Conservation (phyloP, 2,329 filamentous ascomycete genomes). For the Colletotrichum lentis region DNA sequence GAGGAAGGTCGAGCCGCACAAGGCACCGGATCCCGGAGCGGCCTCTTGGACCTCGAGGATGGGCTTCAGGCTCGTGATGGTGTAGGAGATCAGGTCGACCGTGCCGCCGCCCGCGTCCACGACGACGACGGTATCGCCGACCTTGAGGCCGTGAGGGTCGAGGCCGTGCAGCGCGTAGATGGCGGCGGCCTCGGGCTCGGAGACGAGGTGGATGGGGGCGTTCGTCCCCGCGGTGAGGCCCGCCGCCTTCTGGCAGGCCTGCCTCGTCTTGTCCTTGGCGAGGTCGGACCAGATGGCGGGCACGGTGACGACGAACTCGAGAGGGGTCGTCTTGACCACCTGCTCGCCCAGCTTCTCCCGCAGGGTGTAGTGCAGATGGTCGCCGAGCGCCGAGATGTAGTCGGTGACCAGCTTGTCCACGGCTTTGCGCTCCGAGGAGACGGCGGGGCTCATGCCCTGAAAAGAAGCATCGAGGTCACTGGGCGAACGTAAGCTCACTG, state of each 20-base stretch:
- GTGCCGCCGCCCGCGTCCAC: slow-evolving; percentile 65
- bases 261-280: slow-evolving; percentile 60
- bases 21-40: slow-evolving; percentile 57
- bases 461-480: slow-evolving; percentile 51
- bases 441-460: slow-evolving; percentile 45
- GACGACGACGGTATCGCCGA: slow-evolving; percentile 60
- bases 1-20: slow-evolving; percentile 60
- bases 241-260: slow-evolving; percentile 53
- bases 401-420: slow-evolving; percentile 56
- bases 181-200: slow-evolving; percentile 63
- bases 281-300: slow-evolving; percentile 67
- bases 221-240: slow-evolving; percentile 42
- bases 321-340: slow-evolving; percentile 54
- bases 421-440: slow-evolving; percentile 43
- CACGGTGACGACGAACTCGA: slow-evolving; percentile 65
- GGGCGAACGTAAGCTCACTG: background rate
- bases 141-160: slow-evolving; percentile 51
- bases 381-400: slow-evolving; percentile 59
- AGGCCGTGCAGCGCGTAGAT: slow-evolving; percentile 57
- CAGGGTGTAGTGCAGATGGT: slow-evolving; percentile 57
- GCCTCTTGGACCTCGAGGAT: slow-evolving; percentile 59
- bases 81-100: slow-evolving; percentile 63
- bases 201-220: slow-evolving; percentile 55
- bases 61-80: slow-evolving; percentile 54
- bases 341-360: slow-evolving; percentile 52